A percentile compares a stretch with the other conserved stretches of the same genome.
Evolutionary conservation across 192 early-diverging fungal genomes (phyloP).

Genomic region (Endogone sp.): DNA sequence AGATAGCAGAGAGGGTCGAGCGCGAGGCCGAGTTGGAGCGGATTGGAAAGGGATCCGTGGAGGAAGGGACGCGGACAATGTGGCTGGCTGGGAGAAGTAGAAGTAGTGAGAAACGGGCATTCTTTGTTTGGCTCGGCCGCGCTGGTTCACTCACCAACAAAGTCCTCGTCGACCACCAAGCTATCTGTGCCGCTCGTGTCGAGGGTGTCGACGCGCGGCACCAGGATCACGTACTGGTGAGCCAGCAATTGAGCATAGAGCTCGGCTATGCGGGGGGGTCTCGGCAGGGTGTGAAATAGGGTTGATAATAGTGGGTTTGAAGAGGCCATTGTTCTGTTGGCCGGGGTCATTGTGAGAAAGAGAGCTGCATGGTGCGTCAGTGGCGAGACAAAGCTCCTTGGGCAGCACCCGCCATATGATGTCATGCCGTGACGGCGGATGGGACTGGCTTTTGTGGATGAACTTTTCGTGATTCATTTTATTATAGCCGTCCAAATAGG

Average conservation of each 20-base stretch:
- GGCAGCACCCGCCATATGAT: not conserved
- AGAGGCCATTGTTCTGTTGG: not conserved
- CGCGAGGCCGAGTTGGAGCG: slow-evolving; percentile 6
- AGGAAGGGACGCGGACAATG: not conserved
- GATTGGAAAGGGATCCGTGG: not conserved
- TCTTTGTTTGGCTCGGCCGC: not conserved
- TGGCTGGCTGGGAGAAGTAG: not conserved
- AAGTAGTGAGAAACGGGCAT: not conserved
- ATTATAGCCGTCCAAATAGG: too few species aligned
- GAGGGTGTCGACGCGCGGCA: not conserved
- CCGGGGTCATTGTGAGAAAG: not conserved
- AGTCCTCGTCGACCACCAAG: slow-evolving; percentile 8
- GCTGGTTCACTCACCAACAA: slow-evolving; percentile 9
- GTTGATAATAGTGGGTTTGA: not conserved
- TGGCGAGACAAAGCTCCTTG: too few species aligned
- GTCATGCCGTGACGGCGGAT: not conserved
- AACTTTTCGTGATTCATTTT: too few species aligned
- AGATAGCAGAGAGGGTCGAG: not conserved
- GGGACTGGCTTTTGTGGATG: too few species aligned
- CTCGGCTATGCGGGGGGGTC: not conserved
- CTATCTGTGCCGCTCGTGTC: not conserved
- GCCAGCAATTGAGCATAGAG: not conserved
- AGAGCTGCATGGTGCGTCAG: too few species aligned
- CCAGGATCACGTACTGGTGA: not conserved
- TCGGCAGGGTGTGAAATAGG: not conserved